Evolutionary conservation across 75 land plant species (phyloP).

Genomic region (Pinus albicaulis): DNA sequence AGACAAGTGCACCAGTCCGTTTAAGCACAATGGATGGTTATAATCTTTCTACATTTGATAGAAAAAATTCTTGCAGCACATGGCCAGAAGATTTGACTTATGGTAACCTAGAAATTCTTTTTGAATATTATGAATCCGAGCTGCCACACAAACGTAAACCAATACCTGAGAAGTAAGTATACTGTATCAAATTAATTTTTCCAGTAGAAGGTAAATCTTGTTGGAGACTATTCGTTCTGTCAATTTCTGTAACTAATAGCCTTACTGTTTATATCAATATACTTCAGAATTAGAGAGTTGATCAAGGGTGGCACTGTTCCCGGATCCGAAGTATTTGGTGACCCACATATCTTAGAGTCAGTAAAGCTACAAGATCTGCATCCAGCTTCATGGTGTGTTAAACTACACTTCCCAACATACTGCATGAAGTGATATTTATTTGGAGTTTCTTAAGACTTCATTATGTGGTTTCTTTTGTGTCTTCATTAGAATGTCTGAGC

Average conservation of each 20-base stretch:
- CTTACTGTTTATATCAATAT: conserved; percentile 1
- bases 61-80: conserved; percentile 10
- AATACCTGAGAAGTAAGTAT: conserved; percentile 46
- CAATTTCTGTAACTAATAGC: not conserved
- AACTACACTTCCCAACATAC: not conserved
- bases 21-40: not conserved
- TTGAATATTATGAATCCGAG: conserved; percentile 71
- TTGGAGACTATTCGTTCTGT: too few species aligned
- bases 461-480: not conserved
- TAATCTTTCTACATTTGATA: not conserved
- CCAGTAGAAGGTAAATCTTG: not conserved
- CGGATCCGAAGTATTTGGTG: conserved; percentile 18
- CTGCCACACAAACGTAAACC: conserved; percentile 58
- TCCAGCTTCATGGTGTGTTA: conserved; percentile 67
- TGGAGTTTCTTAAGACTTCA: too few species aligned
- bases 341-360: conserved; percentile 26
- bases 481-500: not conserved
- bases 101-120: conserved; percentile 42
- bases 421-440: too few species aligned
- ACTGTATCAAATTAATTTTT: not conserved
- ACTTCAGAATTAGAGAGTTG: conserved; percentile 51
- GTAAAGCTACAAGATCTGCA: conserved; percentile 46
- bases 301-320: conserved; percentile 16
- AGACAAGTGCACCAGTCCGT: not conserved
- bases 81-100: conserved; percentile 1